Conservation (phyloP, 257 asterid species). For the Solanum rostratum region DNA sequence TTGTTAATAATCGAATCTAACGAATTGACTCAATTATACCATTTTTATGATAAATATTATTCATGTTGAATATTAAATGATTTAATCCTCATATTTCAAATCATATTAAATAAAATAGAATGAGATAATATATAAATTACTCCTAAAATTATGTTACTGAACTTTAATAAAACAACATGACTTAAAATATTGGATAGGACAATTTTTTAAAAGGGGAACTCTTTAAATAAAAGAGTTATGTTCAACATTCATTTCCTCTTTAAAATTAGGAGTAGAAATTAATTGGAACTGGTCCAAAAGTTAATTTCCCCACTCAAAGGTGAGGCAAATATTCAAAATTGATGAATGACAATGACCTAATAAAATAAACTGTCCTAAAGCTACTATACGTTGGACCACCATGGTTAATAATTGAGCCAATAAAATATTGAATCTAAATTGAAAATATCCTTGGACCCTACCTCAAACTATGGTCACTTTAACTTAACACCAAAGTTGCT, state of each 20-base stretch:
- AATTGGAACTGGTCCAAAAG: not conserved
- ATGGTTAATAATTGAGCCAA: slow-evolving; percentile 22
- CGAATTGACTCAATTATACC: too few species aligned
- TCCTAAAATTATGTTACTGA: not conserved
- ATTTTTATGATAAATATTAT: too few species aligned
- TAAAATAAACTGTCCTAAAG: not conserved
- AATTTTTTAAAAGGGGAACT: not conserved
- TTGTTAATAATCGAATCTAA: too few species aligned
- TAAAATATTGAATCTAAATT: not conserved
- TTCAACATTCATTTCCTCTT: not conserved
- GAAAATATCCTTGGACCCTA: slow-evolving; percentile 23
- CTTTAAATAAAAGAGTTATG: not conserved
- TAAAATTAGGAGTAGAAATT: not conserved
- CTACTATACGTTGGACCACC: not conserved
- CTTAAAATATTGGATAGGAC: not conserved
- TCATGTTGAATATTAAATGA: not conserved
- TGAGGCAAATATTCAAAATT: not conserved
- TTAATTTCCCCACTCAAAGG: not conserved
- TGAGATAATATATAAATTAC: not conserved
- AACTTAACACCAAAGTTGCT: slow-evolving; percentile 7
- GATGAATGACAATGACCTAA: not conserved
- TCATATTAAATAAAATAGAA: not conserved
- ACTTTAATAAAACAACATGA: not conserved
- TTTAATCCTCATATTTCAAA: not conserved
- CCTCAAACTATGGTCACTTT: slow-evolving; percentile 13